Base-by-base conservation (phyloP, 805 yeast species). In the Candida oleophila region DNA sequence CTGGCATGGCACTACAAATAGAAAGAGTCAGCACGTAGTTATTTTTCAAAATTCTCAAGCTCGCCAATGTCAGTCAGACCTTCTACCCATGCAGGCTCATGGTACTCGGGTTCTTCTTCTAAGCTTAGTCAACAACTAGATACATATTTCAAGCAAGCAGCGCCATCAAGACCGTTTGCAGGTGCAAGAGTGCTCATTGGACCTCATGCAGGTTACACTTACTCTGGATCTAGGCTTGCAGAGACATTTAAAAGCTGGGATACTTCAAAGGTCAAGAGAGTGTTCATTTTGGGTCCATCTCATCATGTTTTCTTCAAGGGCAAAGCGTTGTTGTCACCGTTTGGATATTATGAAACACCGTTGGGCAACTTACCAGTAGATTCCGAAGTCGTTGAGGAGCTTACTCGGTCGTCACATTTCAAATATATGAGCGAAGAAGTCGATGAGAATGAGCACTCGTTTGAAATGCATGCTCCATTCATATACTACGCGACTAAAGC, bases 381-480 rank as follows among this genome's bases (percentile, higher is more conserved):
- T 61, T 61, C 58, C 0, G 78, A 73, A 9, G 56, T 71, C 1
- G 66, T 71, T 19, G 45, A 61, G 1, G 54, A 66, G 15, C 59
- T 85, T 35, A 47, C 73, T 2, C 14, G 8, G 8, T 21, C 37
- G 14, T 58, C 72, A 2, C 64, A 65, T 4, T 83, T 87, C 51
- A 68, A 71, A 48, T 64, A 61, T 45, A 86, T 90, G 95, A 62
- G 73, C 22, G 51, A 62, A 1, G 76, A 71, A 0, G 74, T 74
- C 12, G 99, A 94, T 62, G 81, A 83, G 49, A 86, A 85, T 15
- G 99, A 94, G 62, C 99, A 94, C 62, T 85, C 94, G 43, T 80
- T 94, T 57, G 99, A 94, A 59, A 88, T 94, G 96, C 98, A 94
- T 64, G 77, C 85, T 60, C 96, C 98, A 0, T 83, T 80, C 49